Evolutionary conservation across 345 rosid genomes (phyloP).

Genomic region (Excoecaria cochinchinensis): DNA sequence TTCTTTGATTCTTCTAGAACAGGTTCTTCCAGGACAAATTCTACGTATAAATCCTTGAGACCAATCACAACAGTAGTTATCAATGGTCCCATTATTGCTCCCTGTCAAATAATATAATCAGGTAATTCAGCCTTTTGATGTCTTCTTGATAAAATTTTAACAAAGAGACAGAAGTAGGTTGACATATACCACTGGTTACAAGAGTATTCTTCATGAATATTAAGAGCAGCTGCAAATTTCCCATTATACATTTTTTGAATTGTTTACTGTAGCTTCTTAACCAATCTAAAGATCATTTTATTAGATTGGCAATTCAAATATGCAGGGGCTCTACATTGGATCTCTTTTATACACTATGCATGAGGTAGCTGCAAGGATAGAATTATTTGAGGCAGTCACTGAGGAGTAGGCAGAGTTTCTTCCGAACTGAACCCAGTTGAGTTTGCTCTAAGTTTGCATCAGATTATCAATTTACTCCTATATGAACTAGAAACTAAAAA

Average conservation of each 20-base stretch:
- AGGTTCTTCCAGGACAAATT: constrained; percentile 70
- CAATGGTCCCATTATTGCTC: constrained; percentile 98
- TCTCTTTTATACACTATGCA: neutral
- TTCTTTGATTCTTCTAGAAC: constrained; percentile 64
- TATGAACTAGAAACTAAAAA: neutral
- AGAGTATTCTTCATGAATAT: too few species aligned
- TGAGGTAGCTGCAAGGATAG: neutral
- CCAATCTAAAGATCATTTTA: neutral
- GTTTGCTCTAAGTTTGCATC: too few species aligned
- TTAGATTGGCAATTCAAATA: neutral
- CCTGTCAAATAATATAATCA: constrained; percentile 41
- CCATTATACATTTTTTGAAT: neutral
- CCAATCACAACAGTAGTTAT: constrained; percentile 91
- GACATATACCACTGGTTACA: neutral
- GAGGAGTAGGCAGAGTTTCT: neutral
- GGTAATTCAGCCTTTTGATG: neutral
- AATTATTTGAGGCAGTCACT: neutral
- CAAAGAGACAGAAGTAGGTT: neutral
- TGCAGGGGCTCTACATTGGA: neutral
- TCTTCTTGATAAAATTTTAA: neutral
- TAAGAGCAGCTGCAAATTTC: too few species aligned
- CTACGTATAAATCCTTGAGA: constrained; percentile 82
- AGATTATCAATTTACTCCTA: neutral
- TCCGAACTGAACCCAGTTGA: too few species aligned
- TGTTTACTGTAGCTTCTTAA: neutral